phyloP scores from a whole-genome alignment of 306 rosid species.

The Lagenaria siceraria region DNA sequence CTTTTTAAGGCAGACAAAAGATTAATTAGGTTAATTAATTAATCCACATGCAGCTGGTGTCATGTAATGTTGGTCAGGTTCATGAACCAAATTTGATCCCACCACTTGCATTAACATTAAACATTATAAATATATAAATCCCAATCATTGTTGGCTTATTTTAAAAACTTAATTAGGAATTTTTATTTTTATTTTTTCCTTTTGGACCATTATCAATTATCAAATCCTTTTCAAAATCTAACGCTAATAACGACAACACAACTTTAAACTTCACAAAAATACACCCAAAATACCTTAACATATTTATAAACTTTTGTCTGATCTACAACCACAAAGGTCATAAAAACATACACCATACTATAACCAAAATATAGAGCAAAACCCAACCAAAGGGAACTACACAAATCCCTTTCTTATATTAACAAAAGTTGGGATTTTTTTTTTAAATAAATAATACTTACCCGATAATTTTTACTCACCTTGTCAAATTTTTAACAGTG shows the following conservation, averaged over 20 bases:
- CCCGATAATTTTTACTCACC: too few species aligned
- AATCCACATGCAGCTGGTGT: not conserved
- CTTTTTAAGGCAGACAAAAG: not conserved
- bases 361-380: not conserved
- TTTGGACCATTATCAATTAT: not conserved
- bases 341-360: not conserved
- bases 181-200: not conserved
- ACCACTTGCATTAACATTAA: slow-evolving; percentile 1
- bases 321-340: not conserved
- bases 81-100: not conserved
- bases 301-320: not conserved
- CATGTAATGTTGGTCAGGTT: not conserved
- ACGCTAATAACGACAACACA: not conserved
- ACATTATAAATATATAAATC: not conserved
- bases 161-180: not conserved
- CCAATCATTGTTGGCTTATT: not conserved
- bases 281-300: not conserved
- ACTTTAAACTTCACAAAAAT: not conserved
- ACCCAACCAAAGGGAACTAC: not conserved
- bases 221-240: not conserved
- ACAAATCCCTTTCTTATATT: not conserved
- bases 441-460: not conserved
- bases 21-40: too few species aligned
- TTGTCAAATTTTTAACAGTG: not conserved
- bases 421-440: not conserved